phyloP scores from a whole-genome alignment of 2,329 filamentous ascomycete genomes.

The Trichothecium roseum region DNA sequence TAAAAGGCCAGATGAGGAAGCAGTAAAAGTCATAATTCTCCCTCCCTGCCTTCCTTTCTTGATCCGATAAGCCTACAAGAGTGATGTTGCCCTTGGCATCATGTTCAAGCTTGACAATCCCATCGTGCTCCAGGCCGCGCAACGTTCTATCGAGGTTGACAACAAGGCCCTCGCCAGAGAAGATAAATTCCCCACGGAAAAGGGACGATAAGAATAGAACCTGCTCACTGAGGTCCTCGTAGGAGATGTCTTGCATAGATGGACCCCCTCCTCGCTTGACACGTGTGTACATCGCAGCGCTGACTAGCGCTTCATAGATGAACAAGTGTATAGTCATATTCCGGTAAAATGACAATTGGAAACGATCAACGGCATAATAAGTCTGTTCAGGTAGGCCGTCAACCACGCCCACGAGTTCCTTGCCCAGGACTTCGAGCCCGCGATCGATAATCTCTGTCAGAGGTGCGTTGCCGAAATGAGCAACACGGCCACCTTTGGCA shows the following conservation, averaged over 20 bases:
- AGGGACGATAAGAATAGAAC: slow-evolving; percentile 85
- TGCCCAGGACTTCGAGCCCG: slow-evolving; percentile 83
- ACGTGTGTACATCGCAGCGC: slow-evolving; percentile 78
- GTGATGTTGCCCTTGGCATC: slow-evolving; percentile 45
- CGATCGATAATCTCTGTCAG: slow-evolving; percentile 78
- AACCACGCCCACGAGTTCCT: slow-evolving; percentile 73
- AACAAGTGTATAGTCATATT: slow-evolving; percentile 99
- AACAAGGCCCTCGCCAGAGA: slow-evolving; percentile 73
- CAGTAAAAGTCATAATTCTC: slow-evolving; percentile 99
- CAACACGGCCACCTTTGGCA: slow-evolving; percentile 81
- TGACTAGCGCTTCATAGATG: slow-evolving; percentile 84
- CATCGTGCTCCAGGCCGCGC: slow-evolving; percentile 64
- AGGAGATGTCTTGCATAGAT: slow-evolving; percentile 67
- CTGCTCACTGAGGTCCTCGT: slow-evolving; percentile 62
- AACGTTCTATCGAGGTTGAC: slow-evolving; percentile 76
- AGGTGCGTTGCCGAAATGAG: slow-evolving; percentile 77
- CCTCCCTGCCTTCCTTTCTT: slow-evolving; percentile 66
- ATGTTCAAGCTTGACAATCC: slow-evolving; percentile 60
- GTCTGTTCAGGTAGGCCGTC: slow-evolving; percentile 79
- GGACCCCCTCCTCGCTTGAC: slow-evolving; percentile 89
- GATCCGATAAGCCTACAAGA: slow-evolving; percentile 62
- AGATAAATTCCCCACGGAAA: slow-evolving; percentile 96
- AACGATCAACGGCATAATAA: slow-evolving; percentile 88
- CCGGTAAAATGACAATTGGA: slow-evolving; percentile 95
- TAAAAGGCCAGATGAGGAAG: slow-evolving; percentile 97